Conservation (phyloP, 1,284 basidiomycete species). For the Stereum hirsutum region DNA sequence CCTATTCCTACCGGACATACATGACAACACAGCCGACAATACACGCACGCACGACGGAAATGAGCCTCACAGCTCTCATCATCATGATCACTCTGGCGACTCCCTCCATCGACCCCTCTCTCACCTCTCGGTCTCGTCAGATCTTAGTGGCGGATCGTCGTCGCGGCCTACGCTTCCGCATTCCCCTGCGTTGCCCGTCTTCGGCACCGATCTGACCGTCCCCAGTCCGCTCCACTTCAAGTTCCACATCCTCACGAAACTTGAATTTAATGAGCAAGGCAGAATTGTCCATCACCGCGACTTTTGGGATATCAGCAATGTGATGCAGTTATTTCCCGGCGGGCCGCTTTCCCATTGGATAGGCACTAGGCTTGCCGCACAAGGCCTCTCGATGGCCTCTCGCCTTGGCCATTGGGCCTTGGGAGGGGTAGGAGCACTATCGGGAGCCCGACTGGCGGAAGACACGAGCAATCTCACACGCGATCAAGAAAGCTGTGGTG, state of each 20-base stretch:
- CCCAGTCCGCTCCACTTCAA: slow-evolving; percentile 65
- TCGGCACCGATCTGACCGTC: slow-evolving; percentile 41
- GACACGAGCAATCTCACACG: no score
- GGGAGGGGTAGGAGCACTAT: slow-evolving; percentile 2
- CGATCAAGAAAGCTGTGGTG: no score
- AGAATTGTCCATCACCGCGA: slow-evolving; percentile 66
- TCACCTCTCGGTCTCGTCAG: slow-evolving; percentile 11
- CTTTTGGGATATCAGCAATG: slow-evolving; percentile 52
- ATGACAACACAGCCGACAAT: slow-evolving; percentile 14
- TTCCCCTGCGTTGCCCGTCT: slow-evolving; percentile 34
- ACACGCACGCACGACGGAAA: slow-evolving; percentile 7
- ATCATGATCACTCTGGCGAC: no score
- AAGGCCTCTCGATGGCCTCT: slow-evolving; percentile 31
- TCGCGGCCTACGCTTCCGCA: slow-evolving; percentile 17
- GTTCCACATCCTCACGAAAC: slow-evolving; percentile 56
- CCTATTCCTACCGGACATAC: slow-evolving; percentile 27
- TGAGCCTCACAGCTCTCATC: slow-evolving; percentile 2
- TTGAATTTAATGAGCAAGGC: slow-evolving; percentile 69
- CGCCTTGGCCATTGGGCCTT: slow-evolving; percentile 15
- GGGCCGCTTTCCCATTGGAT: slow-evolving; percentile 59
- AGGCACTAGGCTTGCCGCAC: slow-evolving; percentile 46
- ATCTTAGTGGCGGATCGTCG: slow-evolving; percentile 5
- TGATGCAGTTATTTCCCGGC: slow-evolving; percentile 43
- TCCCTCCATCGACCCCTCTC: no score
- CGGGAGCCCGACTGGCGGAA: slow-evolving; percentile 2